A percentile compares a stretch with the other conserved stretches of the same genome.
phyloP scores from a whole-genome alignment of 2,329 filamentous ascomycete species.

The Calonectria fujianensis region DNA sequence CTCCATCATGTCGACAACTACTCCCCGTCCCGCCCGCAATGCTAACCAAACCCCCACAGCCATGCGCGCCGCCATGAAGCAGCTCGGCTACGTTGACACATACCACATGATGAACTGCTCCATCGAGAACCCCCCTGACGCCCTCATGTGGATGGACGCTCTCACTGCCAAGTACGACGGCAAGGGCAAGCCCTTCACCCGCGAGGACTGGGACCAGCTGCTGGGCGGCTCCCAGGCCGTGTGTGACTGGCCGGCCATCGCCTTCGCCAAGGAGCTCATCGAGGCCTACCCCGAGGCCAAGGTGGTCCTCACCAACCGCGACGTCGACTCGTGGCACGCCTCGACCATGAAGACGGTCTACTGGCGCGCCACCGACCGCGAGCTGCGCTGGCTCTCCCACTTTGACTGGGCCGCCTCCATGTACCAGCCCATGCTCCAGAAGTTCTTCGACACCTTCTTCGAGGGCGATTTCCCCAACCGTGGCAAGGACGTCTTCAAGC shows the following conservation, averaged over 20 bases:
- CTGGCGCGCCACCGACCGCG: slow-evolving; percentile 79
- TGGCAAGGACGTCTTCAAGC: slow-evolving; percentile 77
- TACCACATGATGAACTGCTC: slow-evolving; percentile 85
- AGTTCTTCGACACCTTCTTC: slow-evolving; percentile 82
- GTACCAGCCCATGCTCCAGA: slow-evolving; percentile 82
- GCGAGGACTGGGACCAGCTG: slow-evolving; percentile 81
- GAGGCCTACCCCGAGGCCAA: slow-evolving; percentile 84
- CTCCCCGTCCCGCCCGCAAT: background rate
- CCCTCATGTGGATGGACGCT: slow-evolving; percentile 82
- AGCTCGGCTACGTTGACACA: slow-evolving; percentile 80
- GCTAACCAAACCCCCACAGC: slow-evolving; percentile 62
- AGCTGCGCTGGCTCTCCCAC: slow-evolving; percentile 64
- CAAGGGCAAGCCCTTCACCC: slow-evolving; percentile 69
- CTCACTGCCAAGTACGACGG: slow-evolving; percentile 71
- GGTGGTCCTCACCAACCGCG: slow-evolving; percentile 80
- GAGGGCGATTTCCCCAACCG: slow-evolving; percentile 79
- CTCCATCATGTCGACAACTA: background rate
- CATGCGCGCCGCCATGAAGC: slow-evolving; percentile 78
- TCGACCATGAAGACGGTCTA: slow-evolving; percentile 81
- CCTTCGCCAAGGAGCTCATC: slow-evolving; percentile 82
- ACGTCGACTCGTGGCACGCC: slow-evolving; percentile 77
- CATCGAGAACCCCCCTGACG: slow-evolving; percentile 76
- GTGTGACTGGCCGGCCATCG: slow-evolving; percentile 81
- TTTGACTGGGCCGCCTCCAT: slow-evolving; percentile 79
- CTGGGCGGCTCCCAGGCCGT: slow-evolving; percentile 80